Base-by-base conservation (phyloP, 1,139 yeast species). In the Eremothecium cymbalariae region DNA sequence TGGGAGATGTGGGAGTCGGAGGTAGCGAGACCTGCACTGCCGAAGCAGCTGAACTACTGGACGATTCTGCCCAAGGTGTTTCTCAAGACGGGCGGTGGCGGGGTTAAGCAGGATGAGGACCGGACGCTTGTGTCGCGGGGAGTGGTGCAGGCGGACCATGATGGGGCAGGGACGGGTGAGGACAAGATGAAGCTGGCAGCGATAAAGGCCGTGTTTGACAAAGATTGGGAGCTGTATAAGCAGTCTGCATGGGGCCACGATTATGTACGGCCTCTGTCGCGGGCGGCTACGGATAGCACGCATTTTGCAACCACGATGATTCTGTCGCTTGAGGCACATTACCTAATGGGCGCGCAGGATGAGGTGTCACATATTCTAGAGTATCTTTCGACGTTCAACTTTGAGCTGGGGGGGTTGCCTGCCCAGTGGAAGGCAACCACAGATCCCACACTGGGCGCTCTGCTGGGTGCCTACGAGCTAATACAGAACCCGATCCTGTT, bases 381-480 rank as follows among this genome's bases (percentile, higher is more conserved):
- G 4, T 70, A 71, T 63, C 66, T 82, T 19, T 59, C 64, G 30
- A 52, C 55, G 2, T 69, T 78, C 33, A 76, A 77, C 48, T 77
- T 78, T 50, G 60, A 28, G 2, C 13, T 18, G 19, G 21, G 17
- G 8, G 14, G 67, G 8, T 48, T 55, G 24, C 54, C 68, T 1
- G 55, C 56, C 15, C 46, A 68, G 33, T 31, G 30, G 30, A 27
- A 27, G n/a, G 30, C 21, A 11, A 74, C 84, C 22, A 72, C 78
- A 18, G 77, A 78, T 40, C 64, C 88, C 39, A 74, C 76, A 60
- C 60, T 82, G 33, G 93, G 90, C 8, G 90, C 93, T 0, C 63
- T 82, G 28, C 51, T 82, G 22, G 68, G 85, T 2, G 84, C 83
- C 0, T 78, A 72, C 53, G 88, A 81, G 39, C 58, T 82, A 25